Conservation (phyloP, 148 eudicot genomes). For the Rhododendron griersonianum region DNA sequence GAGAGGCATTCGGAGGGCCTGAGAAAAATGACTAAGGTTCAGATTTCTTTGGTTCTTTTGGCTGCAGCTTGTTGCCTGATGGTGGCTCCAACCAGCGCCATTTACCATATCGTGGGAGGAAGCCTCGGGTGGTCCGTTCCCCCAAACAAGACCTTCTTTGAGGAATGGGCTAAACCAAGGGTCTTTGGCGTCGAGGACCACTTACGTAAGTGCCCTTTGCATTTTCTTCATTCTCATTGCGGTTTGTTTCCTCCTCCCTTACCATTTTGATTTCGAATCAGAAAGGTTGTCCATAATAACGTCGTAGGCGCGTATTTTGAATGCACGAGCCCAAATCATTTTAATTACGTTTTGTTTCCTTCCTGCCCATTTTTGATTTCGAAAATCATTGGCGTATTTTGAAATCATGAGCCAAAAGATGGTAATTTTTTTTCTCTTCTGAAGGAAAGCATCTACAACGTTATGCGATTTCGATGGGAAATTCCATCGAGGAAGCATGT, state of each 20-base stretch:
- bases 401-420: neutral
- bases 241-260: neutral
- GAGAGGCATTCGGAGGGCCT: neutral
- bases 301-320: neutral
- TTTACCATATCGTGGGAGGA: slow-evolving; percentile 56
- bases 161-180: slow-evolving; percentile 51
- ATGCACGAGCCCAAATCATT: too few species aligned
- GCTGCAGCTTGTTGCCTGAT: slow-evolving; percentile 21
- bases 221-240: neutral
- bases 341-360: too few species aligned
- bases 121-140: slow-evolving; percentile 48
- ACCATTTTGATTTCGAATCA: neutral
- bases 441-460: neutral
- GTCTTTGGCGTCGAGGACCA: slow-evolving; percentile 40
- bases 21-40: slow-evolving; percentile 23
- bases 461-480: neutral
- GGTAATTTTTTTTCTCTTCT: neutral
- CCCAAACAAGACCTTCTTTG: slow-evolving; percentile 34
- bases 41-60: slow-evolving; percentile 22
- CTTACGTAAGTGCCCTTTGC: slow-evolving; percentile 26
- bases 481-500: too few species aligned
- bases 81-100: slow-evolving; percentile 28
- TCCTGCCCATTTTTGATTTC: too few species aligned
- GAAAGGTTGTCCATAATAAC: neutral
- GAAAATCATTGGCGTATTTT: too few species aligned